Evolutionary conservation across 768 basidiomycete species (phyloP).

Genomic region (Clitopilus passeckerianus): DNA sequence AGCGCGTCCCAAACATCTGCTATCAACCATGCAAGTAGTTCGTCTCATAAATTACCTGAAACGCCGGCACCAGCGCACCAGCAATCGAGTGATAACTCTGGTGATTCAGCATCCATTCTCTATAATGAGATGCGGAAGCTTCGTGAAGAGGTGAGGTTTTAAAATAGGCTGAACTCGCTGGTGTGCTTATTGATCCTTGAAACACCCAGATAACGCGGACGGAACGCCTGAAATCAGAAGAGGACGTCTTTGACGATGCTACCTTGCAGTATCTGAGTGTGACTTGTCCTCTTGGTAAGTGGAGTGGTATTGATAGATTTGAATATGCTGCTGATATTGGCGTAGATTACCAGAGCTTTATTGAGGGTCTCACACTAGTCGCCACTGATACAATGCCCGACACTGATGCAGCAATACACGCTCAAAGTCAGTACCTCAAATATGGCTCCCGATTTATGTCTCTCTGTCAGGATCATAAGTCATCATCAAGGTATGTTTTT

Average conservation of each 20-base stretch:
- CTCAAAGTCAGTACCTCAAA: slow-evolving; percentile 21
- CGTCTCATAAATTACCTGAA: background rate
- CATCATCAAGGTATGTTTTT: background rate
- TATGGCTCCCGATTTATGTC: slow-evolving; percentile 34
- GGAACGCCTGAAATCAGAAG: slow-evolving; percentile 17
- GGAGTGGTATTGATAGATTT: background rate
- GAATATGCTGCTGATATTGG: background rate
- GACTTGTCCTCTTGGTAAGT: slow-evolving; percentile 35
- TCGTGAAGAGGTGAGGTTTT: slow-evolving; percentile 18
- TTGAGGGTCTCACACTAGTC: slow-evolving; percentile 24
- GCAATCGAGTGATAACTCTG: background rate
- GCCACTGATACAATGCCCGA: slow-evolving; percentile 34
- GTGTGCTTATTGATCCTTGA: background rate
- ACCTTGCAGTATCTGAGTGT: slow-evolving; percentile 30
- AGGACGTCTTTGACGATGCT: slow-evolving; percentile 29
- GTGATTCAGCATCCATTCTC: slow-evolving; percentile 13
- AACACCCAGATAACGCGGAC: slow-evolving; percentile 19
- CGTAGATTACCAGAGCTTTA: slow-evolving; percentile 32
- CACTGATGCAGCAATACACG: slow-evolving; percentile 35
- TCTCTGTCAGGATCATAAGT: slow-evolving; percentile 28
- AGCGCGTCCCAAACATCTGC: background rate
- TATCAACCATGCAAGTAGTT: too few species aligned
- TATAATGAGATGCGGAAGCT: slow-evolving; percentile 19
- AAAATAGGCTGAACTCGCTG: background rate
- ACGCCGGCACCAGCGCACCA: background rate